Evolutionary conservation across 1,139 yeast species (phyloP).

Genomic region (Zhuliangozyma blackwelliae): DNA sequence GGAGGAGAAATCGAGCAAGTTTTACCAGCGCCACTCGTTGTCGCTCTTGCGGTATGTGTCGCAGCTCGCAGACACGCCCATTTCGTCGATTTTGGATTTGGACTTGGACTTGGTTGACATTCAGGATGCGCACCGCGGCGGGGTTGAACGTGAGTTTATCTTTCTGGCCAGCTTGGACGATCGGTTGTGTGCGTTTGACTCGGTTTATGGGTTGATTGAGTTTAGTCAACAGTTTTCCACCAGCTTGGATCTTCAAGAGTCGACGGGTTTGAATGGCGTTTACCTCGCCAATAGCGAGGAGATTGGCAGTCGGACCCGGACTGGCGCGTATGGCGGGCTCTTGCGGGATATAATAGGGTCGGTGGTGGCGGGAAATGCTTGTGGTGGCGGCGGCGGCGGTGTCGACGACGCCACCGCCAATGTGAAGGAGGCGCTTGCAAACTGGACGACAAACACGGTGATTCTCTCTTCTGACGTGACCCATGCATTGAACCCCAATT

Average conservation of each 20-base stretch:
- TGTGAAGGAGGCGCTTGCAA: conserved; percentile 15
- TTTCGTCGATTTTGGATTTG: conserved; percentile 51
- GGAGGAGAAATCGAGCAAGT: conserved; percentile 58
- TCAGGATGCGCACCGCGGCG: conserved; percentile 61
- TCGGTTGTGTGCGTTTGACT: conserved; percentile 60
- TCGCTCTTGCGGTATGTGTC: conserved; percentile 54
- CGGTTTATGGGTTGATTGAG: conserved; percentile 49
- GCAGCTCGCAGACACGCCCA: conserved; percentile 39
- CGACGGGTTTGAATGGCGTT: conserved; percentile 44
- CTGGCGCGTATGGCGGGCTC: conserved; percentile 56
- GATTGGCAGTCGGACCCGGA: conserved; percentile 56
- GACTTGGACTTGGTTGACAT: conserved; percentile 63
- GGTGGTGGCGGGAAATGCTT: too few relatives aligned
- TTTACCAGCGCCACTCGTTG: conserved; percentile 58
- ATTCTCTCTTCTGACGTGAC: conserved; percentile 65
- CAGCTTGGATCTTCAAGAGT: conserved; percentile 18
- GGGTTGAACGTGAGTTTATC: conserved; percentile 55
- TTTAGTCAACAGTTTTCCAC: conserved; percentile 15
- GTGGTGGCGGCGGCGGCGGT: too few relatives aligned
- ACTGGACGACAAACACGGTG: conserved; percentile 46
- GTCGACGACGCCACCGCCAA: conserved; percentile 8
- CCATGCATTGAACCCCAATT: conserved; percentile 63
- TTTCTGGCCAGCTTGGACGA: conserved; percentile 68
- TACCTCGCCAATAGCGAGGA: conserved; percentile 61
- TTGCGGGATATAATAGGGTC: conserved; percentile 12